phyloP scores from a whole-genome alignment of 2,329 filamentous ascomycete genomes.

The Botrytis fragariae region DNA sequence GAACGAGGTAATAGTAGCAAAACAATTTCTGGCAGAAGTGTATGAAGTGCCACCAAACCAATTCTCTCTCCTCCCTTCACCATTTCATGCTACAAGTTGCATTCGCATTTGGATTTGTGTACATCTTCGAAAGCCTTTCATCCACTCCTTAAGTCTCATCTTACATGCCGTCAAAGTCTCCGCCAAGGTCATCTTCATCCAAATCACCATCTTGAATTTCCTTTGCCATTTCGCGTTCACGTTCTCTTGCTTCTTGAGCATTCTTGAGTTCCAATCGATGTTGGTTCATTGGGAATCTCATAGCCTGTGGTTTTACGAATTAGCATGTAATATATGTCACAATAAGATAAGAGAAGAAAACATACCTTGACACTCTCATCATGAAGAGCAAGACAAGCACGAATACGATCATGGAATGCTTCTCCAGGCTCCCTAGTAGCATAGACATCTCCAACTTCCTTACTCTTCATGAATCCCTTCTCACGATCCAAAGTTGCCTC shows the following conservation, averaged over 20 bases:
- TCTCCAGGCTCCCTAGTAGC: conserved; percentile 93
- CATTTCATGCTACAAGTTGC: conserved; percentile 1
- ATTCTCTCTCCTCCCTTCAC: background rate
- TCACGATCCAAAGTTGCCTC: conserved; percentile 93
- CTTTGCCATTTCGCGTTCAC: conserved; percentile 95
- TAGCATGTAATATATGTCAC: background rate
- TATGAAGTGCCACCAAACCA: conserved; percentile 36
- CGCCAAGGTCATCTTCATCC: conserved; percentile 93
- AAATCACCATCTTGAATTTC: conserved; percentile 98
- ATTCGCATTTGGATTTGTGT: conserved; percentile 13
- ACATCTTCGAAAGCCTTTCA: conserved; percentile 9
- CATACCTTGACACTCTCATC: conserved; percentile 96
- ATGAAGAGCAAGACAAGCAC: conserved; percentile 84
- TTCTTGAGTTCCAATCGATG: conserved; percentile 96
- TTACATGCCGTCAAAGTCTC: conserved; percentile 96
- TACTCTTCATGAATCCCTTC: conserved; percentile 97
- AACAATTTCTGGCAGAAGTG: conserved; percentile 27
- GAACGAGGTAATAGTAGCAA: conserved; percentile 28
- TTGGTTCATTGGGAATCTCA: conserved; percentile 99
- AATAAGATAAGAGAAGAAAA: conserved; percentile 18
- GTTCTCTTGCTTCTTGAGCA: conserved; percentile 94
- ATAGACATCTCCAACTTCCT: conserved; percentile 93
- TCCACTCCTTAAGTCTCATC: conserved; percentile 20
- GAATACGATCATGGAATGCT: conserved; percentile 95
- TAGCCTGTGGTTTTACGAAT: conserved; percentile 59